Base-by-base conservation (phyloP, 2,329 filamentous ascomycete genomes). In the Ophiobolus disseminans region DNA sequence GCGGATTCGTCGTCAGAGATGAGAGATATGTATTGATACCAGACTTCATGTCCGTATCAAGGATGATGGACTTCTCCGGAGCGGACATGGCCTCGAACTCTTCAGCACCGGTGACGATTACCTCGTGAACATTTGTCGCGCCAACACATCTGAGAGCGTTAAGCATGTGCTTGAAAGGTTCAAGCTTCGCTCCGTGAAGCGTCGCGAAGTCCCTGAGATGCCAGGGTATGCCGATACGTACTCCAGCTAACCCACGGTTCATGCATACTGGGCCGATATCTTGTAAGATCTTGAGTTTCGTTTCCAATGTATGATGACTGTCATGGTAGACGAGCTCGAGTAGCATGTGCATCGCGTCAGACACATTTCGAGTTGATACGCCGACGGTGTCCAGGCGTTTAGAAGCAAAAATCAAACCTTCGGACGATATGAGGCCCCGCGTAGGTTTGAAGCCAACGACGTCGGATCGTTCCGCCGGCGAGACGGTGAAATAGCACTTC, bases 381-480 rank as follows among this genome's bases (percentile, higher is more conserved):
- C 80, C 80, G 19, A 82, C 68, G 0, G 79, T 80, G 55, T 82
- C 79, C 55, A 78, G 75, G 41, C 75, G 76, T 55, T 80, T 69
- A 38, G 73, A 78, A 47, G 88, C 81, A 2, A 86, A 85, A 10
- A 89, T 80, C 0, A 87, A 53, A 80, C 20, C 86, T 69, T 58
- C 78, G 69, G 23, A 81, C 72, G 81, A 83, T 0, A 81, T 84
- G 4, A 87, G 72, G 0, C 83, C 84, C 2, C 49, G 42, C 1
- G 65, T 62, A 3, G 61, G 60, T 34, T 65, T 66, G 25, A 57
- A 62, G 0, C 61, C 60, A 0, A 62, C 44, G 1, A 65, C 42
- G 0, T 53, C 55, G 20, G 50, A 58, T 31, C 48, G 55, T 22
- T 60, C 55, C 0, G 63, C 58, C 1, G 58, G 57, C 28, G 48